Percentiles rank a stretch among this genome's conserved stretches.
Conservation (phyloP, 805 yeast genomes). For the Myxozyma mucilagina region DNA sequence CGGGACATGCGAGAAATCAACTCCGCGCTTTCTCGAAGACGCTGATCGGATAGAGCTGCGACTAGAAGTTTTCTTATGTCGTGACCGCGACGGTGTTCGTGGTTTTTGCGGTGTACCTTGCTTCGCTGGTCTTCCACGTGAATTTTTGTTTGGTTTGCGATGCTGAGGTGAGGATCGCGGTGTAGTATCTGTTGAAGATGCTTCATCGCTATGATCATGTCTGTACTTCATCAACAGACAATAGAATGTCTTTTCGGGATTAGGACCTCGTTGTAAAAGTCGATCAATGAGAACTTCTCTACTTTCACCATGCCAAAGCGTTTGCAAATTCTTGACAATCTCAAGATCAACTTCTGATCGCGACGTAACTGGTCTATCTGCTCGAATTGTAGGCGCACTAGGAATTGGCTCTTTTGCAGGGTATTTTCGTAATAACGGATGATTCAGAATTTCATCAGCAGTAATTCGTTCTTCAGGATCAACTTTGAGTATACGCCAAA, state of each 20-base stretch:
- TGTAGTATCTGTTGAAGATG: slow-evolving; percentile 12
- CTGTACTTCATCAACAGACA: slow-evolving; percentile 72
- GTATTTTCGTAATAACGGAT: slow-evolving; percentile 80
- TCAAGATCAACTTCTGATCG: slow-evolving; percentile 65
- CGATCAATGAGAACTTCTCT: slow-evolving; percentile 53
- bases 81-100: slow-evolving; percentile 17
- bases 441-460: slow-evolving; percentile 71
- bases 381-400: slow-evolving; percentile 27
- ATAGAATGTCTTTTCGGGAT: slow-evolving; percentile 79
- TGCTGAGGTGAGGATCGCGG: slow-evolving; percentile 19
- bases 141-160: not conserved
- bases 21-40: slow-evolving; percentile 22
- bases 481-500: slow-evolving; percentile 75
- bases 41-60: slow-evolving; percentile 15
- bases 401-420: slow-evolving; percentile 20
- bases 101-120: not conserved
- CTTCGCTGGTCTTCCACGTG: not conserved
- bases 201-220: slow-evolving; percentile 54
- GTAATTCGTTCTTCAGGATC: slow-evolving; percentile 79
- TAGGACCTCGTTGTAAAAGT: slow-evolving; percentile 55
- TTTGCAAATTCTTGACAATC: slow-evolving; percentile 71
- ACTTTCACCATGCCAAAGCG: slow-evolving; percentile 78
- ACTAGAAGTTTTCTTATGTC: slow-evolving; percentile 16
- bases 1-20: slow-evolving; percentile 24
- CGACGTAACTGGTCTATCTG: slow-evolving; percentile 40